phyloP scores from a whole-genome alignment of 208 protist genomes.

The Acanthamoeba sp. region DNA sequence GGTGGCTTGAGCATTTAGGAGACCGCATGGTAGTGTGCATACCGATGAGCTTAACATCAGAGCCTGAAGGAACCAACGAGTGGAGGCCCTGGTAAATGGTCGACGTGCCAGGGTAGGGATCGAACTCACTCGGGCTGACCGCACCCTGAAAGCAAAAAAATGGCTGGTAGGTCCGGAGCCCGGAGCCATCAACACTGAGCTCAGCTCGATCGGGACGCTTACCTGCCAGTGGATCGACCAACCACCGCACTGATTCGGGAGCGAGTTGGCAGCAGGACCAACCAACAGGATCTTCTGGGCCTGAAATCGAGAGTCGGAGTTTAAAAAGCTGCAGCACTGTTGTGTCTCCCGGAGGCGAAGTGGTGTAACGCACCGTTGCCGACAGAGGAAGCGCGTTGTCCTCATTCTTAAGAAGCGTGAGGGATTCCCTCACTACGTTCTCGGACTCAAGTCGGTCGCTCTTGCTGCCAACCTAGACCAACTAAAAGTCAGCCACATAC shows the following conservation, averaged over 20 bases:
- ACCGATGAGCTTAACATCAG: not conserved
- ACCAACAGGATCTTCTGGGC: slow-evolving; percentile 25
- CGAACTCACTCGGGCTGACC: slow-evolving; percentile 70
- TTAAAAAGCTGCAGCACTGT: no score
- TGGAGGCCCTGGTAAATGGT: slow-evolving; percentile 43
- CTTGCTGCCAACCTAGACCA: slow-evolving; percentile 1
- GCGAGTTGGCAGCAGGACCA: slow-evolving; percentile 35
- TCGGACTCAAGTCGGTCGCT: not conserved
- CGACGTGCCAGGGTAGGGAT: not conserved
- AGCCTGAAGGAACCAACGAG: not conserved
- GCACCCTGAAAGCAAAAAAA: not conserved
- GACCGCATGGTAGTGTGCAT: no score
- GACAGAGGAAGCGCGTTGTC: slow-evolving; percentile 6
- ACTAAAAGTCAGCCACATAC: not conserved
- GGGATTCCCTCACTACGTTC: not conserved
- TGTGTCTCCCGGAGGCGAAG: no score
- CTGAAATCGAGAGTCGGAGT: not conserved
- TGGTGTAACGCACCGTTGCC: not conserved
- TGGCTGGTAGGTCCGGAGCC: no score
- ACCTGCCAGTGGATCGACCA: slow-evolving; percentile 68
- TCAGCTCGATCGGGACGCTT: no score
- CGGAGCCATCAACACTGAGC: no score
- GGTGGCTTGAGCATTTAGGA: no score
- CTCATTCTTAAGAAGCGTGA: slow-evolving; percentile 54
- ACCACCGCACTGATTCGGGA: slow-evolving; percentile 62